Conservation (phyloP, 805 yeast species). For the Yarrowia porcina region DNA sequence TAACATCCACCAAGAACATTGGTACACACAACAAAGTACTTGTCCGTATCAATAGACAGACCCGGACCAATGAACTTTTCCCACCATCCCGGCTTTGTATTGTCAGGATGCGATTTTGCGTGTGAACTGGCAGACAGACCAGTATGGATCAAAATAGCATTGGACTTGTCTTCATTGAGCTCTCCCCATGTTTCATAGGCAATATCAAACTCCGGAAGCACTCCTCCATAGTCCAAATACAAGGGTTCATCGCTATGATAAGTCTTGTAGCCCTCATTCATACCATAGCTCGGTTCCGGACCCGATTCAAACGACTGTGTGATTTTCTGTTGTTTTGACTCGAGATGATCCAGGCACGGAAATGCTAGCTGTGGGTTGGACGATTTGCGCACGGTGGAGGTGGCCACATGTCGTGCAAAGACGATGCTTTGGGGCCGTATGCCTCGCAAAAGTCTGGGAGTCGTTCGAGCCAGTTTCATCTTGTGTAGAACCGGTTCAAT, state of each 20-base stretch:
- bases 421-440: background rate
- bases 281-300: slow-evolving; percentile 84
- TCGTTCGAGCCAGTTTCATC: slow-evolving; percentile 11
- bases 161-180: slow-evolving; percentile 58
- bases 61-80: slow-evolving; percentile 88
- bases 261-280: slow-evolving; percentile 61
- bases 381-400: slow-evolving; percentile 29
- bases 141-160: slow-evolving; percentile 79
- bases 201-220: slow-evolving; percentile 66
- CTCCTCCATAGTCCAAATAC: slow-evolving; percentile 78
- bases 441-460: background rate
- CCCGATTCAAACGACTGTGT: slow-evolving; percentile 54
- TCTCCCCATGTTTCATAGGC: slow-evolving; percentile 94
- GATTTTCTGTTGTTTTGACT: slow-evolving; percentile 38
- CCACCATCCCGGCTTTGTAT: slow-evolving; percentile 89
- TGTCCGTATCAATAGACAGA: slow-evolving; percentile 69
- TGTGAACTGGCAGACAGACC: slow-evolving; percentile 93
- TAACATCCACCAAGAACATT: slow-evolving; percentile 93
- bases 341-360: slow-evolving; percentile 81
- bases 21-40: slow-evolving; percentile 80
- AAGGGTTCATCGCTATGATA: slow-evolving; percentile 57
- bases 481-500: background rate
- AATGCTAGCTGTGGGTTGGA: slow-evolving; percentile 68
- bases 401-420: background rate
- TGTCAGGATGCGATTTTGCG: slow-evolving; percentile 74